These are phyloP conservation scores for Termitomyces bulborhizus DNA, from an alignment of 768 basidiomycete genomes.

Conservation along the genomic window DNA sequence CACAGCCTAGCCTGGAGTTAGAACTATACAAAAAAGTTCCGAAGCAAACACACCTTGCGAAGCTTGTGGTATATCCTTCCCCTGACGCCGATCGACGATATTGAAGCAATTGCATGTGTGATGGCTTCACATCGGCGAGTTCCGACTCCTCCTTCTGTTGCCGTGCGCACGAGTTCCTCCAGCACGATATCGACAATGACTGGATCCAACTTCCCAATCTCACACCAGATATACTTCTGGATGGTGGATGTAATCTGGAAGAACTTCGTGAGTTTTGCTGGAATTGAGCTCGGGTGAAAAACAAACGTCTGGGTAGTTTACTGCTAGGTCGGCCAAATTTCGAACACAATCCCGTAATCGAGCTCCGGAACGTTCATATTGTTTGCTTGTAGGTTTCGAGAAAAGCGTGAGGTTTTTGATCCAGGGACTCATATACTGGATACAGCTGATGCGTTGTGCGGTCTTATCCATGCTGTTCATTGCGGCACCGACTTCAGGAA, in stretches of 20 bases:
- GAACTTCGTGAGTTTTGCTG: constrained; percentile 4
- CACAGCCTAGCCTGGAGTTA: constrained; percentile 42
- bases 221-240: constrained; percentile 73
- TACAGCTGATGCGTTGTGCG: constrained; percentile 60
- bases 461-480: constrained; percentile 46
- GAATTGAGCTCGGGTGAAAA: not conserved
- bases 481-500: constrained; percentile 74
- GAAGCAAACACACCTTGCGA: constrained; percentile 51
- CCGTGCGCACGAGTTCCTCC: constrained; percentile 76
- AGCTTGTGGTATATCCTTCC: constrained; percentile 74
- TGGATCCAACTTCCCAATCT: constrained; percentile 65
- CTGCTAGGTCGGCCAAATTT: constrained; percentile 69
- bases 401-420: constrained; percentile 73
- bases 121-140: constrained; percentile 71
- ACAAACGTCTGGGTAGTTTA: constrained; percentile 64
- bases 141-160: constrained; percentile 78
- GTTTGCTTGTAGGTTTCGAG: constrained; percentile 57
- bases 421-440: constrained; percentile 88
- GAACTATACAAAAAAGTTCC: not conserved
- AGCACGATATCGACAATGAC: constrained; percentile 65
- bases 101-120: constrained; percentile 62
- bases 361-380: constrained; percentile 68
- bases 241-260: constrained; percentile 56
- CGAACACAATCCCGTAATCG: constrained; percentile 77
- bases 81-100: constrained; percentile 73